Conservation (phyloP, 768 basidiomycete genomes). For the Russula sp. region DNA sequence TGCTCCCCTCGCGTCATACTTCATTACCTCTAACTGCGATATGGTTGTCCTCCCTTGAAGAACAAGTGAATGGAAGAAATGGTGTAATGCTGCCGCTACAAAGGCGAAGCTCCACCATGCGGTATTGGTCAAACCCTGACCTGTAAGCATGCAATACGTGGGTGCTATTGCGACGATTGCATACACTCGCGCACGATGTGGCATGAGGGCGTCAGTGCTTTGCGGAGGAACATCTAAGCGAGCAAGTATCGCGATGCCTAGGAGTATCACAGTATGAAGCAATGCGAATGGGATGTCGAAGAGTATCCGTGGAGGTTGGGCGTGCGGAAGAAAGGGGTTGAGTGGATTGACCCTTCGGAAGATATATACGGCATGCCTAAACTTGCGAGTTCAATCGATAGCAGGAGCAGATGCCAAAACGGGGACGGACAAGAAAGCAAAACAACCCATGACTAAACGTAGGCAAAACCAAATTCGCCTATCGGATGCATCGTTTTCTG, state of each 20-base stretch:
- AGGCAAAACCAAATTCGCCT: conserved; percentile 37
- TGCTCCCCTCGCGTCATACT: conserved; percentile 51
- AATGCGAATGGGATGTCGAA: conserved; percentile 24
- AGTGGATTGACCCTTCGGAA: conserved; percentile 44
- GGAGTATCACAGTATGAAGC: conserved; percentile 16
- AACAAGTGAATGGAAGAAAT: conserved; percentile 35
- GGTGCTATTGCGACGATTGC: conserved; percentile 45
- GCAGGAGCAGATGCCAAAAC: not conserved
- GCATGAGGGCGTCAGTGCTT: not conserved
- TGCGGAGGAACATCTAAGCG: not conserved
- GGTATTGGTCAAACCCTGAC: conserved; percentile 12
- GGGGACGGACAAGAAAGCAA: conserved; percentile 16
- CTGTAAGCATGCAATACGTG: conserved; percentile 29
- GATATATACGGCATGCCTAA: conserved; percentile 33
- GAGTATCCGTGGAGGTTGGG: conserved; percentile 12
- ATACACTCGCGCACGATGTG: conserved; percentile 14
- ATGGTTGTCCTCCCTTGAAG: conserved; percentile 42
- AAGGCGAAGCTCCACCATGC: conserved; percentile 22
- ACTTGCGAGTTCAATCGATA: conserved; percentile 3
- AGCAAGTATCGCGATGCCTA: conserved; percentile 2
- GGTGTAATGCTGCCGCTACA: conserved; percentile 2
- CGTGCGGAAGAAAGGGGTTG: conserved; percentile 35
- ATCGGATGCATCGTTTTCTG: conserved; percentile 40
- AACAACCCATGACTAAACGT: conserved; percentile 26
- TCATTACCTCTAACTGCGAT: conserved; percentile 45